These are phyloP conservation scores for Magnusiomyces magnusii DNA, from an alignment of 1,139 yeast species.

Conservation along the genomic window DNA sequence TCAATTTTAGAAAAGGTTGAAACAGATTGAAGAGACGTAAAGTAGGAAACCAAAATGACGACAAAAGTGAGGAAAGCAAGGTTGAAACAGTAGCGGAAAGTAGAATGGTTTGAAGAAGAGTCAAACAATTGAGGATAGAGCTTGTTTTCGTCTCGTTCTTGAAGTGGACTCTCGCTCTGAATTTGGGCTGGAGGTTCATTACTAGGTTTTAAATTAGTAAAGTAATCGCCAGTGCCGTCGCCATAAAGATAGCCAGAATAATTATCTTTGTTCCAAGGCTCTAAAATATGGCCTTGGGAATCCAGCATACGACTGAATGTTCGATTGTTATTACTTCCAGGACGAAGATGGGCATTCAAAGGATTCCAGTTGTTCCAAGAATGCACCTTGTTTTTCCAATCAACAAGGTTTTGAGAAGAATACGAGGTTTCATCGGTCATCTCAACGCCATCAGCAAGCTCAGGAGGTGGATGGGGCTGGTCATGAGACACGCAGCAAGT, in stretches of 20 bases:
- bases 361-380: neutral
- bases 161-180: no score
- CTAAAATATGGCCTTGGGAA: neutral
- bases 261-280: neutral
- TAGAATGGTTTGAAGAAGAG: no score
- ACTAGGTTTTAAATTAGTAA: neutral
- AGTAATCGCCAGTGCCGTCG: neutral
- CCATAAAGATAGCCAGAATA: neutral
- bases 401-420: neutral
- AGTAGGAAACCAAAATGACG: neutral
- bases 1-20: neutral
- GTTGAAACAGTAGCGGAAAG: no score
- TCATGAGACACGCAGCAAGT: conserved; percentile 11
- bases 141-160: no score
- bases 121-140: no score
- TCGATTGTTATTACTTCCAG: neutral
- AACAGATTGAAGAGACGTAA: neutral
- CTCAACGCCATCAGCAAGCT: no score
- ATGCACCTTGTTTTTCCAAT: neutral
- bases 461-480: neutral
- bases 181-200: no score
- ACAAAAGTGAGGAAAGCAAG: no score
- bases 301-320: neutral
- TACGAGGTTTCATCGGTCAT: no score
- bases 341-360: neutral